Evolutionary conservation across 116 monocot genomes (phyloP).

Genomic region (Iris pallida): DNA sequence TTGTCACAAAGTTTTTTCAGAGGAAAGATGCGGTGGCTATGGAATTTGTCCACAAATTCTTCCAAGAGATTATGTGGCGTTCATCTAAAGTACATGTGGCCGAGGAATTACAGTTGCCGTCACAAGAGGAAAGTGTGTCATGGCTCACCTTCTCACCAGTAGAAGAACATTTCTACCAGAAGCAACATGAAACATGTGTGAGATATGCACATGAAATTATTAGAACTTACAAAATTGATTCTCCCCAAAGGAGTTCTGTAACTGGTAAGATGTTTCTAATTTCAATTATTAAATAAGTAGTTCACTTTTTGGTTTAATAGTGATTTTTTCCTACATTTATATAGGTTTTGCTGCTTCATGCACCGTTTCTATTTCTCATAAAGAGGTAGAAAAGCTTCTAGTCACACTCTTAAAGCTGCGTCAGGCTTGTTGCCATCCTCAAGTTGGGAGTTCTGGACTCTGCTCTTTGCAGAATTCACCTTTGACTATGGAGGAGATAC

Average conservation of each 20-base stretch:
- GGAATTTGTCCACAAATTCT: slow-evolving; percentile 72
- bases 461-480: slow-evolving; percentile 89
- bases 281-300: neutral
- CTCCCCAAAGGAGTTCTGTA: slow-evolving; percentile 3
- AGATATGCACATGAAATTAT: slow-evolving; percentile 68
- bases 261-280: too few relatives aligned
- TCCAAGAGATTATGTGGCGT: slow-evolving; percentile 95
- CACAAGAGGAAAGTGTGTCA: slow-evolving; percentile 68
- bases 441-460: slow-evolving; percentile 94
- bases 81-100: slow-evolving; percentile 89
- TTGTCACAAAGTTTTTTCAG: slow-evolving; percentile 43
- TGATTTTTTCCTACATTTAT: slow-evolving; percentile 8
- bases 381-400: slow-evolving; percentile 68
- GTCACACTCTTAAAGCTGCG: slow-evolving; percentile 87
- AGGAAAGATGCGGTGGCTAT: slow-evolving; percentile 56
- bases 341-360: slow-evolving; percentile 39
- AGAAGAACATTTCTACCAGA: slow-evolving; percentile 98
- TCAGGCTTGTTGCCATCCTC: slow-evolving; percentile 99
- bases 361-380: slow-evolving; percentile 54
- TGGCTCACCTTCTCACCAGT: slow-evolving; percentile 85
- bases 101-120: slow-evolving; percentile 78
- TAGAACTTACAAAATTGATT: slow-evolving; percentile 47
- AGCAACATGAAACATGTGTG: slow-evolving; percentile 86
- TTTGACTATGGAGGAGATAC: slow-evolving; percentile 97
- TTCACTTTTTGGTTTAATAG: neutral